Base-by-base conservation (phyloP, 108 stramenopile genomes). In the Phaeodactylum tricornutum region DNA sequence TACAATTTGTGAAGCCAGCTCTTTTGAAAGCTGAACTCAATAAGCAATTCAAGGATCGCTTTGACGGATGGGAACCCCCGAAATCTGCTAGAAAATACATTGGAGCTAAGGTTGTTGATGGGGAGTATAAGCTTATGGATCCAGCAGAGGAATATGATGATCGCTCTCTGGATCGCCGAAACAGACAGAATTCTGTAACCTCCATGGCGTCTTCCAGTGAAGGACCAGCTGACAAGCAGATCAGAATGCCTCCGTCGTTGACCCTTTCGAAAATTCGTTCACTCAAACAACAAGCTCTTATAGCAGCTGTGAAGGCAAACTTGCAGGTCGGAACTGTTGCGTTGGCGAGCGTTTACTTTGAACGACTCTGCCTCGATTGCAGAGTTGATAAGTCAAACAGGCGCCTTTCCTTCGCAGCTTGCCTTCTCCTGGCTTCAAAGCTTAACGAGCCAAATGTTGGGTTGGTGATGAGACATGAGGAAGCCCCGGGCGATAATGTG, bases 331-430 rank as follows among this genome's bases (percentile, higher is more conserved):
- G 83, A 36, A 92, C 85, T 1, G 67, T 94, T 37, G 93, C 95
- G 2, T 64, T 94, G 32, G 78, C 89, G 17, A 80, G 79, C 57
- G 80, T 93, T 8, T 93, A 93, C 57, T 94, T 96, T 59, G 95
- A 96, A 57, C 55, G 91, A n/a, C 69, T 96, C 11, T 86, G 86
- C 38, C 69, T 96, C 19, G 75, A 80, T 58, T 88, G 91, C 44
- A 72, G 89, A 39, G 93, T 96, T 5, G 93, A 93, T 43, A 96
- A 96, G 66, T 69, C 83, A 33, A 96, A 96, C 53, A 67, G 95
- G 0, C 61, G 90, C 24, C 60, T 96, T 30, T 66, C 76, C 3
- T 91, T 96, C 69, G 95, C 92, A 9, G 87, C 90, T 11, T 96
- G 90, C 53, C 72, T 96, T 16, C 58, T 94, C 12, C 64, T 96